Conservation (phyloP, 352 stramenopile species). For the Phytophthora pinifolia region DNA sequence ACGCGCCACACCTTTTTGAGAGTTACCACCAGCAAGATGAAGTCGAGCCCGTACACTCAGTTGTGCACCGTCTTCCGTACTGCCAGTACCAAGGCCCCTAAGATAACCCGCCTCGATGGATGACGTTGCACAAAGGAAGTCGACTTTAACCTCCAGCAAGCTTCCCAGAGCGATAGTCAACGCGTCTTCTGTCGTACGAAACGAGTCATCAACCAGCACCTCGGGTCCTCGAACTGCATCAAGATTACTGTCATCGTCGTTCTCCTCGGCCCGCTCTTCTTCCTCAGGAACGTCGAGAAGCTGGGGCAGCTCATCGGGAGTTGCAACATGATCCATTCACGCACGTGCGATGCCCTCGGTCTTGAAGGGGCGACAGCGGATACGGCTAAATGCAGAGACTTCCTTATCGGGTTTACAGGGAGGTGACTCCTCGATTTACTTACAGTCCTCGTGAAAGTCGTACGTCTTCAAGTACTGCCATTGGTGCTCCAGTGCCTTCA, state of each 20-base stretch:
- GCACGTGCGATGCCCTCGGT: neutral
- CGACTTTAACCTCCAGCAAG: constrained; percentile 16
- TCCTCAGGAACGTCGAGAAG: neutral
- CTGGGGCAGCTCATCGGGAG: neutral
- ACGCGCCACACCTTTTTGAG: constrained; percentile 10
- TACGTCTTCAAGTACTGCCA: constrained; percentile 40
- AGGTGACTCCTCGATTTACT: constrained; percentile 8
- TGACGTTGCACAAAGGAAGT: constrained; percentile 12
- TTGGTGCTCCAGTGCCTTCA: constrained; percentile 26
- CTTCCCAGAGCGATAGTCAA: constrained; percentile 21
- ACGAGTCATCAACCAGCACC: neutral
- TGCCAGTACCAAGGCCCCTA: neutral
- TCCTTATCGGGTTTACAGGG: neutral
- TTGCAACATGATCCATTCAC: constrained; percentile 11
- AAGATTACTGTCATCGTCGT: neutral
- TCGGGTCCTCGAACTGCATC: neutral
- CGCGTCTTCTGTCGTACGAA: neutral
- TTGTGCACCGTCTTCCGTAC: neutral
- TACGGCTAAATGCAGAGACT: constrained; percentile 20
- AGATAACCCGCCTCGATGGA: constrained; percentile 6
- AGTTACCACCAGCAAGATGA: constrained; percentile 4
- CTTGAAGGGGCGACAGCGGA: constrained; percentile 15
- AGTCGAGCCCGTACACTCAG: constrained; percentile 9
- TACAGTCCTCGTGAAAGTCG: constrained; percentile 31
- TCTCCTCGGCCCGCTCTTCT: neutral